Evolutionary conservation across 1,284 basidiomycete genomes (phyloP), one percentile per base, ranked within the genome.

Genomic region (Ceratobasidium sp.): DNA sequence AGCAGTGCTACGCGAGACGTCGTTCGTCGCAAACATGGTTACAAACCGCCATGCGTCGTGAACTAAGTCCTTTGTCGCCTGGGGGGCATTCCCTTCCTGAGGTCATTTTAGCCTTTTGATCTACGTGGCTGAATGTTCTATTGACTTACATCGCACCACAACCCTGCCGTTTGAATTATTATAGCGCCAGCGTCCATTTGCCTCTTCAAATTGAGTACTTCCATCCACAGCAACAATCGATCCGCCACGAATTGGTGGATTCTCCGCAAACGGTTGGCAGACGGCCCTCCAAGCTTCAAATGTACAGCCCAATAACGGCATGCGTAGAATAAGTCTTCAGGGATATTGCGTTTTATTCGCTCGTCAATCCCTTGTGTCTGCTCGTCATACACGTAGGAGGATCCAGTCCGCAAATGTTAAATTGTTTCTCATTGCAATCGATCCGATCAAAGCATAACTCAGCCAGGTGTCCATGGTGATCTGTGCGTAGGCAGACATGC

Each of bases 391-490:
- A 29, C 4, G 22, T 15, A n/a, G n/a, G n/a, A n/a, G n/a, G n/a
- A n/a, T n/a, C n/a, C n/a, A n/a, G n/a, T n/a, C n/a, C n/a, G 27
- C 56, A 58, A 10, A 58, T 58, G 20, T 25, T 49, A 25, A 49
- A 49, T n/a, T 22, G 45, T 22, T 10, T 7, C 10, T 49, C 15
- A 6, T 49, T 49, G 47, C 34, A 50, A 7, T 49, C 20, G 8
- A 49, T 49, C 22, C 8, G 10, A 12, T 15, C 45, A 22, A 49
- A 49, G 45, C 45, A 49, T 6, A 7, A n/a, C 12, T 22, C 8
- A 10, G 45, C 45, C 15, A 49, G 45, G 12, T 10, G 20, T n/a
- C 20, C 45, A 49, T 25, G 8, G 22, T 49, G 45, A 7, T 49
- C 22, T 7, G 22, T 10, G 8, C 8, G 8, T 7, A 10, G 8